These are phyloP conservation scores for Pseudohalonectria lignicola DNA, from an alignment of 2,329 filamentous ascomycete genomes.

Conservation along the genomic window DNA sequence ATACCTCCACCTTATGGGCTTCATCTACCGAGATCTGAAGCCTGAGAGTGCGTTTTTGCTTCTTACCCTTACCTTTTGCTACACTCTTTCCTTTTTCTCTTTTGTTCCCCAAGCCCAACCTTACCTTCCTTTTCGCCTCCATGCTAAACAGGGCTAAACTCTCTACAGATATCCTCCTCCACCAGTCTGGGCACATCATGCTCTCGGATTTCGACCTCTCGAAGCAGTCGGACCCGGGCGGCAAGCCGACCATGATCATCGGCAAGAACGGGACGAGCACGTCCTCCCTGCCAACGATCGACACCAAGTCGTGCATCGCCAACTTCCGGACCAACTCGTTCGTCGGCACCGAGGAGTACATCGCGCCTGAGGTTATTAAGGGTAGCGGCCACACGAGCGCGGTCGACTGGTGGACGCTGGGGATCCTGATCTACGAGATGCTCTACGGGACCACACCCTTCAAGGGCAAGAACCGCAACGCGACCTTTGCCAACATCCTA, in stretches of 20 bases:
- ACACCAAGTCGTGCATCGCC: conserved; percentile 95
- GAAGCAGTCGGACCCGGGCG: conserved; percentile 92
- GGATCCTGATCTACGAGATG: conserved; percentile 98
- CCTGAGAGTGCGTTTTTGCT: conserved; percentile 71
- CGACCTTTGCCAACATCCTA: conserved; percentile 94
- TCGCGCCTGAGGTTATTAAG: conserved; percentile 97
- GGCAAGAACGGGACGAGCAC: conserved; percentile 80
- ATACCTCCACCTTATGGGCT: conserved; percentile 97
- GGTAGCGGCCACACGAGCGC: conserved; percentile 96
- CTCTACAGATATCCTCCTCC: conserved; percentile 74
- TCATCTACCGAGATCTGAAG: conserved; percentile 97
- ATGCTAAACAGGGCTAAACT: neutral
- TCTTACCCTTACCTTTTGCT: neutral
- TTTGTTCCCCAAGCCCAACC: neutral
- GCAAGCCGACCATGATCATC: conserved; percentile 95
- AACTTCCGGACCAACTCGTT: conserved; percentile 99
- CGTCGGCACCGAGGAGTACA: conserved; percentile 97
- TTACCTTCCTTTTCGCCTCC: too few species aligned
- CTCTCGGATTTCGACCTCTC: conserved; percentile 97
- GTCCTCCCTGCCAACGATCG: conserved; percentile 86
- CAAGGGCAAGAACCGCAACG: conserved; percentile 98
- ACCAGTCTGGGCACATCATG: conserved; percentile 99
- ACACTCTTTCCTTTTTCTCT: neutral
- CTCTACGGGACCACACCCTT: conserved; percentile 96
- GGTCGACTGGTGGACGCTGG: conserved; percentile 98